Evolutionary conservation across 345 rosid genomes (phyloP).

Genomic region (Bruguiera sexangula): DNA sequence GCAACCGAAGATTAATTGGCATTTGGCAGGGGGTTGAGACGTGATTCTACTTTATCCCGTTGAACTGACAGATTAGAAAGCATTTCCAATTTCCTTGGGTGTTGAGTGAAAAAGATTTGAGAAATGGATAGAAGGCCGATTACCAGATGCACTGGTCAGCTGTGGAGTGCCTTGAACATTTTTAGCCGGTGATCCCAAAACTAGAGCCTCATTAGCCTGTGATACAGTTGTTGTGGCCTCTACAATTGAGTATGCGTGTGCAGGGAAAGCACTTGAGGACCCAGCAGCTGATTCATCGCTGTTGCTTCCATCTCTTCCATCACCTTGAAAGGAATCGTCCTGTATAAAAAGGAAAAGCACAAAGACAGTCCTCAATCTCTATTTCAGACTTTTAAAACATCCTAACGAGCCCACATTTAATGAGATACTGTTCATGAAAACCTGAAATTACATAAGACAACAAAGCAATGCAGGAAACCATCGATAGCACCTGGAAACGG

Average conservation of each 20-base stretch:
- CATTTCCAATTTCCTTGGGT: neutral
- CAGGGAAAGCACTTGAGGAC: neutral
- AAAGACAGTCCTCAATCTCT: neutral
- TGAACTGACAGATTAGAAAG: neutral
- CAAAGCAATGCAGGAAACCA: no score
- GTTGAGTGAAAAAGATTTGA: neutral
- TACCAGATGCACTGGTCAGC: slow-evolving; percentile 18
- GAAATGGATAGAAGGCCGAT: neutral
- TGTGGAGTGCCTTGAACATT: neutral
- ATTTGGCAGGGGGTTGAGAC: neutral
- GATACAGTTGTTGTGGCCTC: slow-evolving; percentile 1
- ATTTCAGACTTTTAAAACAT: neutral
- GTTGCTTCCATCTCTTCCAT: neutral
- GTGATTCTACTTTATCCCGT: neutral
- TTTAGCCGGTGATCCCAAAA: neutral
- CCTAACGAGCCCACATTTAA: neutral
- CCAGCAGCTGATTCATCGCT: neutral
- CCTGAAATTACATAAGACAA: no score
- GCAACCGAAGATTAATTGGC: neutral
- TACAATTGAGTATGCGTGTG: neutral
- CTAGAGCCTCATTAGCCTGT: neutral
- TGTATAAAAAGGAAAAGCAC: neutral
- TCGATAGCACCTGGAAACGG: no score
- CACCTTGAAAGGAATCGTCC: neutral
- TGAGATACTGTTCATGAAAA: no score